A percentile compares a stretch with the other conserved stretches of the same genome.
Conservation (phyloP, 371 early-diverging fungal species). For the Phascolomyces articulosus region DNA sequence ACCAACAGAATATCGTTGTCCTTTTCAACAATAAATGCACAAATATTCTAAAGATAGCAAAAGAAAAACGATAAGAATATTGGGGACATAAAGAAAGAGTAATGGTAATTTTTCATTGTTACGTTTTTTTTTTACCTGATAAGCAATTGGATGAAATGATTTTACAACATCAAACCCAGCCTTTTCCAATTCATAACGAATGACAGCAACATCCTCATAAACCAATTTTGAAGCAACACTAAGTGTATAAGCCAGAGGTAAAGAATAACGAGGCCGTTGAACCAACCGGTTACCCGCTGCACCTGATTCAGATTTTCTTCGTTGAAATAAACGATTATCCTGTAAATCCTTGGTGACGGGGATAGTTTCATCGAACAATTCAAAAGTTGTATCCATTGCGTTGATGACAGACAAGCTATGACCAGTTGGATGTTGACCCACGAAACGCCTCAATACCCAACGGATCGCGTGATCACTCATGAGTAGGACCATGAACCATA, state of each 20-base stretch:
- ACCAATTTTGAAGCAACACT: constrained; percentile 57
- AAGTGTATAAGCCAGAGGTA: constrained; percentile 52
- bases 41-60: constrained; percentile 49
- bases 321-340: constrained; percentile 8
- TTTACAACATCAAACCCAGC: constrained; percentile 54
- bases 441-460: constrained; percentile 27
- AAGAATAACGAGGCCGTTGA: constrained; percentile 42
- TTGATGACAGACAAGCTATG: constrained; percentile 39
- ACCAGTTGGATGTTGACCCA: constrained; percentile 32
- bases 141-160: constrained; percentile 57
- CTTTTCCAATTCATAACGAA: constrained; percentile 52
- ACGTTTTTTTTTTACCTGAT: constrained; percentile 35
- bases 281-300: background rate
- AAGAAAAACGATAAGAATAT: background rate
- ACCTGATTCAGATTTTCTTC: background rate
- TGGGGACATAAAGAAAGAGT: background rate
- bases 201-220: constrained; percentile 59
- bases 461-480: constrained; percentile 44
- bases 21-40: constrained; percentile 56
- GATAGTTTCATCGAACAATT: constrained; percentile 19
- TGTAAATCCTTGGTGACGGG: constrained; percentile 7
- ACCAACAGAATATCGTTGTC: constrained; percentile 56
- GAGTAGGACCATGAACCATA: constrained; percentile 36
- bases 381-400: constrained; percentile 35
- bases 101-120: background rate